Evolutionary conservation across 2,329 filamentous ascomycete genomes (phyloP).

Genomic region (Colletotrichum sidae): DNA sequence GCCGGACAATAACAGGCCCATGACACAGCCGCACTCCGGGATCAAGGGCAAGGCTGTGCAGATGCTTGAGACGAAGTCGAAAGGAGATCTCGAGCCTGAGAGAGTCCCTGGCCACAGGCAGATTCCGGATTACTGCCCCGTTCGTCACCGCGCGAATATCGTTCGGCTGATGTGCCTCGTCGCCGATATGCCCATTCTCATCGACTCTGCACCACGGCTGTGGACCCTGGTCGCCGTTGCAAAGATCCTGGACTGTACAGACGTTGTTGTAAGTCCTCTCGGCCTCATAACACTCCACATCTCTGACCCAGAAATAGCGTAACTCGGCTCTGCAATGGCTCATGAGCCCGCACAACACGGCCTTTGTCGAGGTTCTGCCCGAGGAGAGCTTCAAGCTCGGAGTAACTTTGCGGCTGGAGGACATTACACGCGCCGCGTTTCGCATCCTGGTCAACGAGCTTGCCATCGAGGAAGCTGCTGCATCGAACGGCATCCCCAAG

Average conservation of each 20-base stretch:
- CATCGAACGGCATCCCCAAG: slow-evolving; percentile 29
- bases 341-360: slow-evolving; percentile 62
- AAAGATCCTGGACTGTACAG: slow-evolving; percentile 65
- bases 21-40: not conserved
- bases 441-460: slow-evolving; percentile 72
- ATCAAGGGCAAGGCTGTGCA: not conserved
- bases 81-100: slow-evolving; percentile 21
- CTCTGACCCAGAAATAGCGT: slow-evolving; percentile 42
- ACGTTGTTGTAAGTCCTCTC: slow-evolving; percentile 45
- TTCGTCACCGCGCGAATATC: slow-evolving; percentile 73
- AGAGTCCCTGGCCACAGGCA: slow-evolving; percentile 46
- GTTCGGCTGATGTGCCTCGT: slow-evolving; percentile 71
- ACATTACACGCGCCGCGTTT: slow-evolving; percentile 63
- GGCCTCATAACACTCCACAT: slow-evolving; percentile 35
- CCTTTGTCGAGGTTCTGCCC: slow-evolving; percentile 72
- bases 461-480: slow-evolving; percentile 58
- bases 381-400: slow-evolving; percentile 71
- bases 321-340: slow-evolving; percentile 70
- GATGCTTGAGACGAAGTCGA: slow-evolving; percentile 41
- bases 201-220: slow-evolving; percentile 74
- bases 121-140: slow-evolving; percentile 70
- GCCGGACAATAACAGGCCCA: not conserved
- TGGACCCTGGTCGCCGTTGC: slow-evolving; percentile 75
- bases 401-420: slow-evolving; percentile 55
- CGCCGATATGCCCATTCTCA: slow-evolving; percentile 61